Evolutionary conservation across 2,329 filamentous ascomycete genomes (phyloP).

Genomic region (Neopestalotiopsis clavispora): DNA sequence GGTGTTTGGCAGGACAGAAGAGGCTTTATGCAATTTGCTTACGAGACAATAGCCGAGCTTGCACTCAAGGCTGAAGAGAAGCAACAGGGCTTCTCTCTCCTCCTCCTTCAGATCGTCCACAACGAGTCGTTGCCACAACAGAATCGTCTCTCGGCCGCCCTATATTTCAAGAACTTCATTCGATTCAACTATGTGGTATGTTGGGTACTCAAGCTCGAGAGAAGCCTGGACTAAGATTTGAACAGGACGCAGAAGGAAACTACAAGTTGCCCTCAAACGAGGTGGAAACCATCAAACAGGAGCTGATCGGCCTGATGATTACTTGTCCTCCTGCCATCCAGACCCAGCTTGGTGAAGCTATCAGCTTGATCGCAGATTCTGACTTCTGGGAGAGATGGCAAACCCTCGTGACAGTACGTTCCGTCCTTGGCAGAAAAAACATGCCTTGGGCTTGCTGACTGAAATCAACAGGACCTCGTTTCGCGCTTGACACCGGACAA

Average conservation of each 20-base stretch:
- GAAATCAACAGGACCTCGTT: conserved; percentile 72
- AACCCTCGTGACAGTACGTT: conserved; percentile 80
- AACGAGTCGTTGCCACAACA: conserved; percentile 73
- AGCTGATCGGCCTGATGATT: conserved; percentile 97
- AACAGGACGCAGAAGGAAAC: conserved; percentile 84
- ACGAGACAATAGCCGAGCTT: conserved; percentile 69
- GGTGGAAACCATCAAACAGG: conserved; percentile 88
- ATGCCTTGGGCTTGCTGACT: conserved; percentile 18
- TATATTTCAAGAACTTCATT: conserved; percentile 99
- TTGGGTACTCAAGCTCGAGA: conserved; percentile 23
- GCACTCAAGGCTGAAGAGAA: conserved; percentile 79
- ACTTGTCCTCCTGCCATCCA: conserved; percentile 86
- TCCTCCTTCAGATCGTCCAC: conserved; percentile 88
- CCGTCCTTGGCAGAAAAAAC: not conserved
- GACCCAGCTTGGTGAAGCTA: conserved; percentile 92
- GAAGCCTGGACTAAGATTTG: not conserved
- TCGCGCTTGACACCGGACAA: conserved; percentile 83
- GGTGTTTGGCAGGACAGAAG: not conserved
- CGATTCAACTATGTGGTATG: conserved; percentile 86
- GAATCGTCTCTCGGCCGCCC: conserved; percentile 83
- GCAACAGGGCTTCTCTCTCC: conserved; percentile 86
- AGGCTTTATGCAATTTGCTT: not conserved
- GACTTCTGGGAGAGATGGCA: conserved; percentile 98
- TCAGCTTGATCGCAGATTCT: conserved; percentile 96
- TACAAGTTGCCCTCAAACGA: conserved; percentile 86